phyloP scores from a whole-genome alignment of 2,329 filamentous ascomycete species.

The Fusarium torreyae region DNA sequence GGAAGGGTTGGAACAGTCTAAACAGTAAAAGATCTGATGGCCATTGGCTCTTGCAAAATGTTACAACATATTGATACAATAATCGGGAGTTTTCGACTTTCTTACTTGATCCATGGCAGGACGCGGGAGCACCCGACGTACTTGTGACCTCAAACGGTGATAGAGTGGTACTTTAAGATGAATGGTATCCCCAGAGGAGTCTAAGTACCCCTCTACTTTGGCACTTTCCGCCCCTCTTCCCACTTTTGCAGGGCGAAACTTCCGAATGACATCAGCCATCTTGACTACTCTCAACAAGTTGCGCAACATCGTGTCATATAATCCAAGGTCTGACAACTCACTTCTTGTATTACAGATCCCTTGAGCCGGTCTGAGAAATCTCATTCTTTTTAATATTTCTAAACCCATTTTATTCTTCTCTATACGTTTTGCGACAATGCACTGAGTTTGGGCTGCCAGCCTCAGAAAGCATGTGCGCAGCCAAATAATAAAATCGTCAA shows the following conservation, averaged over 20 bases:
- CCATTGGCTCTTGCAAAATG: conserved; percentile 9
- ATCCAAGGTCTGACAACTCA: conserved; percentile 11
- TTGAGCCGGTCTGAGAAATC: neutral
- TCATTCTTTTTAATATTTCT: conserved; percentile 20
- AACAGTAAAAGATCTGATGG: conserved; percentile 4
- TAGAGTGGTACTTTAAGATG: conserved; percentile 28
- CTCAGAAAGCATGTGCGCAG: conserved; percentile 38
- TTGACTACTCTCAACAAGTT: conserved; percentile 41
- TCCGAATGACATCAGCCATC: conserved; percentile 50
- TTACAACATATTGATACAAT: conserved; percentile 7
- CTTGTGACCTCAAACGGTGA: conserved; percentile 11
- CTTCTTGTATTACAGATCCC: neutral
- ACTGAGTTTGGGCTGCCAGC: conserved; percentile 25
- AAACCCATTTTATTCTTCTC: neutral
- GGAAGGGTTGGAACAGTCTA: conserved; percentile 5
- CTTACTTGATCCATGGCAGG: conserved; percentile 18
- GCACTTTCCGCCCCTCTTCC: conserved; percentile 23
- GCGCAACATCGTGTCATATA: conserved; percentile 37
- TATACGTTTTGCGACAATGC: conserved; percentile 23
- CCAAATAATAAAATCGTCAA: conserved; percentile 22
- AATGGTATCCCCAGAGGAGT: neutral
- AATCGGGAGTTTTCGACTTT: conserved; percentile 21
- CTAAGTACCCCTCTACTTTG: conserved; percentile 28
- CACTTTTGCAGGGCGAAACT: conserved; percentile 37
- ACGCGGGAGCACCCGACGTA: conserved; percentile 26